Base-by-base conservation (phyloP, 1,284 basidiomycete species). In the Xerocomus amazonicus region DNA sequence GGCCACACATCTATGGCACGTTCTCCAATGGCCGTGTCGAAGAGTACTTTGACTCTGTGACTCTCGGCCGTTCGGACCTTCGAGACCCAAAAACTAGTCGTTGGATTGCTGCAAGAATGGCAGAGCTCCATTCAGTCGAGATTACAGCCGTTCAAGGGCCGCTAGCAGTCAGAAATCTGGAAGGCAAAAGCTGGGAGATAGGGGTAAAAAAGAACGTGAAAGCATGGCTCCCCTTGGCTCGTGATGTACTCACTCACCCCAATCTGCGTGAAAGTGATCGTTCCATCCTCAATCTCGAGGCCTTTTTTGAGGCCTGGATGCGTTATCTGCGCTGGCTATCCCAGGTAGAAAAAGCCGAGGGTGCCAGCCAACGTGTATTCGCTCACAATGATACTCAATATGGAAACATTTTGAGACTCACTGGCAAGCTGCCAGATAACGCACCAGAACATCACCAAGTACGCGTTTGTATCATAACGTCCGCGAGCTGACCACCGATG, bases 341-440 rank as follows among this genome's bases (percentile, higher is more conserved):
- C 54, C 76, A 77, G 48, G 79, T 81, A 64, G 81, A 87, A 59
- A 73, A 75, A 59, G 66, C 67, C 33, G 65, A 75, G 41, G 77
- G 78, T 48, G 72, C 76, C 32, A 85, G 83, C 61, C 74, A 71
- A 57, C 73, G 85, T 45, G 87, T 92, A 7, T 88, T 90, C 63
- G 78, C 86, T 54, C 92, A 97, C 73, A 97, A 96, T 67, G 94
- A 97, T 69, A 78, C 92, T 5, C 94, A 97, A 69, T 95, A 92
- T 64, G 94, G 93, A 38, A 97, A 97, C 70, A 70, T 97, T n/a
- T 71, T 97, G 51, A 76, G 81, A 58, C 73, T 94, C 57, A 85
- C 79, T 38, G 43, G 47, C 33, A 71, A 74, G 39, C 70, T 77
- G 23, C 76, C 80, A 45, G 73, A 78, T 54, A 76, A 74, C 23